Evolutionary conservation across 495 filamentous ascomycete genomes (phyloP), one percentile per base, ranked within the genome.

Genomic region (Sordaria brevicollis): DNA sequence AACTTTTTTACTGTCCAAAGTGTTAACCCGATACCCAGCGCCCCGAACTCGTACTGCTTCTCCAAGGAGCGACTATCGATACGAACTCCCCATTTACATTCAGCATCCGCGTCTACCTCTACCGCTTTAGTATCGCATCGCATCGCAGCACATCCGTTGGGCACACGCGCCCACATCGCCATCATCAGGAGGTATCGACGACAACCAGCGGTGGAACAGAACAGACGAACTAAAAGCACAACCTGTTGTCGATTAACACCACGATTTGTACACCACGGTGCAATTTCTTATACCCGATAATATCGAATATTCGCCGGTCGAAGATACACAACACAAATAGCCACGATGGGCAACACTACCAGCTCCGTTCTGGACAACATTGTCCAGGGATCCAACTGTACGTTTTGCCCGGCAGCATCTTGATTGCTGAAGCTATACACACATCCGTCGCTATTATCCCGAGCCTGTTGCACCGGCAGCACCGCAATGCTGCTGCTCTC

Each of bases 351-450:
- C 67, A 94, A 95, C 76, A 89, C 91, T 70, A 88, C 86, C 78
- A 93, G 89, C 71, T 86, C 90, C 75, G 88, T 99, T 75, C 88
- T 99, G 79, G 96, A 98, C 75, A 93, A 90, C 81, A 99, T 99
- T 76, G 93, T 97, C 73, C 91, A 94, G 73, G 92, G 91, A 70
- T 96, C 94, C 70, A 99, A 99, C 84, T 99, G 95, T 98, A 72
- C 70, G 77, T 70, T 68, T 39, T 36, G 33, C 67, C 67, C 49
- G n/a, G 38, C n/a, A 37, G 4, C 39, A 19, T 43, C 3, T 8
- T n/a, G 39, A n/a, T 43, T 17, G 19, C n/a, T n/a, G 39, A 62
- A 62, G 13, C 11, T 31, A 31, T 33, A 25, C 33, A 31, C 5
- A 62, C 13, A 29, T 31, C 10, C 11, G 21, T 17, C 11, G 5